A percentile compares a stretch with the other conserved stretches of the same genome.
These are phyloP conservation scores for Verticillium nubilum DNA, from an alignment of 2,329 filamentous ascomycete genomes.

Conservation along the genomic window DNA sequence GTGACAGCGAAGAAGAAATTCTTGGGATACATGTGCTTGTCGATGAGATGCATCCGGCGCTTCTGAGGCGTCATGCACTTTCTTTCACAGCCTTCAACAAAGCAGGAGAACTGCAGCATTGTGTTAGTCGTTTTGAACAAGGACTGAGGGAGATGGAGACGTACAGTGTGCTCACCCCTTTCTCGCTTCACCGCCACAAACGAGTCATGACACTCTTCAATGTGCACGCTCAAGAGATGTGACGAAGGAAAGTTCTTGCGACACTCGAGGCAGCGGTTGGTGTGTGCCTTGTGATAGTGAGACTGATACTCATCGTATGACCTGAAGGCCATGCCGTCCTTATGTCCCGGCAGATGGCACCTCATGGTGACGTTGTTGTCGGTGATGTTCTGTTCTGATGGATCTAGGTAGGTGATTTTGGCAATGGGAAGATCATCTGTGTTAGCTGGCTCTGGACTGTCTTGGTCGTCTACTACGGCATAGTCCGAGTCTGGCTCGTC, in stretches of 20 bases:
- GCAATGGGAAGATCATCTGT: slow-evolving; percentile 25
- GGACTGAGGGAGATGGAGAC: slow-evolving; percentile 19
- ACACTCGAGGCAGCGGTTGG: slow-evolving; percentile 81
- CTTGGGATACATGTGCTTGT: slow-evolving; percentile 88
- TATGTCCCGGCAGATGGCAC: slow-evolving; percentile 79
- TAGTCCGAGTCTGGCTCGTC: slow-evolving; percentile 32
- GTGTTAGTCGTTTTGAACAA: slow-evolving; percentile 4
- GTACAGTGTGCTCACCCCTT: slow-evolving; percentile 79
- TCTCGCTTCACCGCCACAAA: slow-evolving; percentile 67
- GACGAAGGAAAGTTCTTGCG: slow-evolving; percentile 81
- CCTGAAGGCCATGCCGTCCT: slow-evolving; percentile 61
- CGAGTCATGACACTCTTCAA: slow-evolving; percentile 86
- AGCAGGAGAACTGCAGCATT: slow-evolving; percentile 67
- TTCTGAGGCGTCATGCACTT: slow-evolving; percentile 81
- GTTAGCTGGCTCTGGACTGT: neutral
- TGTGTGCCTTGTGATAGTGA: slow-evolving; percentile 77
- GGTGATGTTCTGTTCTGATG: slow-evolving; percentile 23
- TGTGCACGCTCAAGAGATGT: slow-evolving; percentile 76
- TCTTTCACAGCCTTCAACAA: slow-evolving; percentile 81
- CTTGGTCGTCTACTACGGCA: slow-evolving; percentile 10
- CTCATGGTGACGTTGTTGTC: slow-evolving; percentile 51
- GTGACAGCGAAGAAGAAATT: slow-evolving; percentile 86
- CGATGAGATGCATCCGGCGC: slow-evolving; percentile 80
- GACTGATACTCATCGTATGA: slow-evolving; percentile 78
- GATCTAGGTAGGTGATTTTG: slow-evolving; percentile 59